Evolutionary conservation across 2,329 filamentous ascomycete genomes (phyloP).

Genomic region (Curvularia hawaiiensis): DNA sequence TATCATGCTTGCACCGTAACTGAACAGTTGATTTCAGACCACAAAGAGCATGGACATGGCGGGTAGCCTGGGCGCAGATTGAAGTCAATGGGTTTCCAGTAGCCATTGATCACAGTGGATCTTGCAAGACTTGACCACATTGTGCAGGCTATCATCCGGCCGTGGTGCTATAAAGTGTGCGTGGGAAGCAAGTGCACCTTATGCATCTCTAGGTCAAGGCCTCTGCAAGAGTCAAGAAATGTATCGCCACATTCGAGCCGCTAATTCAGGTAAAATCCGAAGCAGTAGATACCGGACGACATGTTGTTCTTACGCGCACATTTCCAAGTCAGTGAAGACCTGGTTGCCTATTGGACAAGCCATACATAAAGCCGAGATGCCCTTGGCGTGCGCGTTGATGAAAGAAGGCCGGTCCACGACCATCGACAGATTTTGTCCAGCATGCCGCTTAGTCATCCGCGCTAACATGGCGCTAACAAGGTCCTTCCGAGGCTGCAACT

Average conservation of each 20-base stretch:
- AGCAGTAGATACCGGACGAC: conserved; percentile 59
- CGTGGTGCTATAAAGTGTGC: not conserved
- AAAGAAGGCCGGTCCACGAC: conserved; percentile 20
- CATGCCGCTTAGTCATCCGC: conserved; percentile 40
- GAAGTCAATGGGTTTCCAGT: not conserved
- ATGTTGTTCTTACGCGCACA: conserved; percentile 52
- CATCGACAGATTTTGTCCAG: conserved; percentile 31
- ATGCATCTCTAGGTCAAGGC: not conserved
- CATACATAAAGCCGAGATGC: conserved; percentile 40
- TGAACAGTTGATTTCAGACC: not conserved
- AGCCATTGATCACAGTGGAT: not conserved
- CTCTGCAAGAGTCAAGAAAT: conserved; percentile 24
- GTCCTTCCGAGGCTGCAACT: conserved; percentile 25
- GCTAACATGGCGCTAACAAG: conserved; percentile 27
- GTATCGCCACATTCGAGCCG: conserved; percentile 58
- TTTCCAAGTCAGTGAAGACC: conserved; percentile 52
- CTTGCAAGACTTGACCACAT: not conserved
- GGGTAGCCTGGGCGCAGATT: not conserved
- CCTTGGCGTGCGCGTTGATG: conserved; percentile 46
- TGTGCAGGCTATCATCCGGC: not conserved
- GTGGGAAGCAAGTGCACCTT: not conserved
- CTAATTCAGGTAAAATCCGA: conserved; percentile 55
- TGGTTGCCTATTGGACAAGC: conserved; percentile 41
- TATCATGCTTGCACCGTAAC: not conserved
- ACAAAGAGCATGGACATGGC: not conserved